phyloP scores from a whole-genome alignment of 768 basidiomycete species.

The Suillus hirtellus region DNA sequence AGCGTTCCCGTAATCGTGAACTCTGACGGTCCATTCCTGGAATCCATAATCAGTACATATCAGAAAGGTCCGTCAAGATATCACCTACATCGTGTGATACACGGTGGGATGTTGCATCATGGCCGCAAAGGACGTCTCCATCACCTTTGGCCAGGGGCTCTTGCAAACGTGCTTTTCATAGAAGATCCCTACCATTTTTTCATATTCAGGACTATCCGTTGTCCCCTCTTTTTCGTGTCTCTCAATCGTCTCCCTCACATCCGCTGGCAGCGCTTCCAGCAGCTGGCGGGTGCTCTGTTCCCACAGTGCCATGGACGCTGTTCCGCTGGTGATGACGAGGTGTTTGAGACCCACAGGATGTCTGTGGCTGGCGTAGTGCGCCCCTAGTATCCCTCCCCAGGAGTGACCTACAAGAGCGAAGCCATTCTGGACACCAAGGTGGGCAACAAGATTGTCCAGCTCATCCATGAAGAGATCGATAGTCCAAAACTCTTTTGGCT shows the following conservation, averaged over 20 bases:
- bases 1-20: constrained; percentile 38
- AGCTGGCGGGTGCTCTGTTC: constrained; percentile 13
- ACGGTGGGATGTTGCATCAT: too few relatives aligned
- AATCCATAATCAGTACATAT: background rate
- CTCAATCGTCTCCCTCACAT: constrained; percentile 20
- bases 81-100: too few relatives aligned
- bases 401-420: constrained; percentile 50
- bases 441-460: constrained; percentile 44
- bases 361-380: constrained; percentile 33
- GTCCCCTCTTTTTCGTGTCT: constrained; percentile 29
- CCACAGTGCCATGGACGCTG: constrained; percentile 27
- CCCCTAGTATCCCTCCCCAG: constrained; percentile 50
- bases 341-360: constrained; percentile 36
- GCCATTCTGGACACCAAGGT: constrained; percentile 39
- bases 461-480: constrained; percentile 50
- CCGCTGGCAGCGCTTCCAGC: constrained; percentile 22
- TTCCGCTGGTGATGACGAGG: constrained; percentile 27
- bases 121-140: too few relatives aligned
- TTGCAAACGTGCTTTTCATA: constrained; percentile 31
- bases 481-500: constrained; percentile 37
- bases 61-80: constrained; percentile 6
- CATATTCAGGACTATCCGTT: constrained; percentile 27
- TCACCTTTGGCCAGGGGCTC: constrained; percentile 29
- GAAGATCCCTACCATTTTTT: constrained; percentile 23
- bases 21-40: constrained; percentile 24